Evolutionary conservation across 208 protist species (phyloP).

Genomic region (Balamuthia mandrillaris): DNA sequence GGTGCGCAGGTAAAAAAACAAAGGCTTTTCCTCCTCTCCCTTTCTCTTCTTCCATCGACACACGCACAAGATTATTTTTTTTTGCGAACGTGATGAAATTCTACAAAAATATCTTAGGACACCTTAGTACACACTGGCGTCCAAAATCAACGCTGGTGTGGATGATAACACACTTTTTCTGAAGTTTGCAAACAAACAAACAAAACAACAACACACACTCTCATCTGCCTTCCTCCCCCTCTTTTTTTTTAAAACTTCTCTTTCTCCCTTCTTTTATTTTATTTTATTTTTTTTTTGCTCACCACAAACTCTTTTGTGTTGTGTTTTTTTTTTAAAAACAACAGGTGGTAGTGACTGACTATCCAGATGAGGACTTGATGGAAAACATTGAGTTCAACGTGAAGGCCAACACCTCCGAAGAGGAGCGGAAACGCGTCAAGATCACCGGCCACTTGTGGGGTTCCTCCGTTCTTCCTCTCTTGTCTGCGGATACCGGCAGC

Average conservation of each 20-base stretch:
- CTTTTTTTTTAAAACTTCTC: too few relatives aligned
- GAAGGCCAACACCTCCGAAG: neutral
- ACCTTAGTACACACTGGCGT: neutral
- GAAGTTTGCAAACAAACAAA: too few relatives aligned
- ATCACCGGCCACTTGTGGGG: slow-evolving; percentile 26
- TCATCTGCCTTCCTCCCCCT: too few relatives aligned
- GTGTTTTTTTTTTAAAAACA: too few relatives aligned
- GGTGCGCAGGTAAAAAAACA: slow-evolving; percentile 26
- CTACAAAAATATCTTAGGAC: neutral
- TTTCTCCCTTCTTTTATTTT: too few relatives aligned
- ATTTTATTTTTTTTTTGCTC: too few relatives aligned
- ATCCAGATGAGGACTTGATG: slow-evolving; percentile 42
- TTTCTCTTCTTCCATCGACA: neutral
- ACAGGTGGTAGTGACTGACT: slow-evolving; percentile 42
- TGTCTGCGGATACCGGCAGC: neutral
- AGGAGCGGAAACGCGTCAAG: neutral
- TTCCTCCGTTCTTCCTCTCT: neutral
- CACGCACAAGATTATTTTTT: neutral
- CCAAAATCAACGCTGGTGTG: too few relatives aligned
- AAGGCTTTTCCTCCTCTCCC: neutral
- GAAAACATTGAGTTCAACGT: slow-evolving; percentile 41
- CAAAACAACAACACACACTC: too few relatives aligned
- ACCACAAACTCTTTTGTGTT: too few relatives aligned
- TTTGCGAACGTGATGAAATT: neutral
- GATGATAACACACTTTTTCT: too few relatives aligned